Conservation (phyloP, 257 asterid genomes). For the Nicotiana benthamiana region DNA sequence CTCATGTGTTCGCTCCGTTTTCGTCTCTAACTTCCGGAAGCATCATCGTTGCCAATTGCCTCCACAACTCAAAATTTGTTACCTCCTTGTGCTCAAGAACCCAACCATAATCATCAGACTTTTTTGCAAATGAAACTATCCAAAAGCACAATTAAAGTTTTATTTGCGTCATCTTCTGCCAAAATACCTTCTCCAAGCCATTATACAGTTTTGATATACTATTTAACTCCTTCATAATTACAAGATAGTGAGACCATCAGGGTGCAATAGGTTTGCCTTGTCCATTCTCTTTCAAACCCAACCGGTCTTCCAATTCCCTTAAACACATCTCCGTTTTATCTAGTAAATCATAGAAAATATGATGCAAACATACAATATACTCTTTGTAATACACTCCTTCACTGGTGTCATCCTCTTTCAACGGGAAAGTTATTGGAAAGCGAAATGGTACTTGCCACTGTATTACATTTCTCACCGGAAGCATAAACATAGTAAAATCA, state of each 20-base stretch:
- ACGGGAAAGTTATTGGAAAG: slow-evolving; percentile 28
- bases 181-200: slow-evolving; percentile 48
- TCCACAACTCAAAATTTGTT: slow-evolving; percentile 61
- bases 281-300: slow-evolving; percentile 21
- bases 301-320: slow-evolving; percentile 36
- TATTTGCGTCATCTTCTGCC: slow-evolving; percentile 43
- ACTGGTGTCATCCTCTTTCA: slow-evolving; percentile 14
- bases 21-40: slow-evolving; percentile 10
- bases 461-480: slow-evolving; percentile 29
- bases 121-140: slow-evolving; percentile 47
- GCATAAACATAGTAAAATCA: slow-evolving; percentile 46
- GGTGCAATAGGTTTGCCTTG: slow-evolving; percentile 15
- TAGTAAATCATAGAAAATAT: slow-evolving; percentile 36
- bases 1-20: background rate
- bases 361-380: slow-evolving; percentile 28
- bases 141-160: slow-evolving; percentile 47
- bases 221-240: slow-evolving; percentile 51
- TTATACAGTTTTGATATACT: slow-evolving; percentile 41
- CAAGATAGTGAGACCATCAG: slow-evolving; percentile 53
- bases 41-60: slow-evolving; percentile 66
- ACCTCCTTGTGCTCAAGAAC: slow-evolving; percentile 60
- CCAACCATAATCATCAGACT: slow-evolving; percentile 61
- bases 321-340: slow-evolving; percentile 40
- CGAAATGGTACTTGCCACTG: background rate
- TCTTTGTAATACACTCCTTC: slow-evolving; percentile 11